phyloP scores from a whole-genome alignment of 768 basidiomycete species.

The Exsudoporus frostii region DNA sequence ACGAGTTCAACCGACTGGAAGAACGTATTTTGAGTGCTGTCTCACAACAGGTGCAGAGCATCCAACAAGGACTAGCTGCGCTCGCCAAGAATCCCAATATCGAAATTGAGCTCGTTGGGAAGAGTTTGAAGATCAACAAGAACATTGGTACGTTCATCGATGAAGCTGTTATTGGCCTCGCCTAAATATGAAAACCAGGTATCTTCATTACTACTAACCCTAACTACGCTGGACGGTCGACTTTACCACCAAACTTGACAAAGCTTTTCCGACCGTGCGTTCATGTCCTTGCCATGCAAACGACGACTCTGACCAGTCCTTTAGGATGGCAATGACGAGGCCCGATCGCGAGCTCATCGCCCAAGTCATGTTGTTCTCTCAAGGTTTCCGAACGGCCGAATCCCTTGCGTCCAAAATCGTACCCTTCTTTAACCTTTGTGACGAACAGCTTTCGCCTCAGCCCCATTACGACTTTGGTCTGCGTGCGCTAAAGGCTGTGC shows the following conservation, averaged over 20 bases:
- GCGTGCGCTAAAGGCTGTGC: slow-evolving; percentile 93
- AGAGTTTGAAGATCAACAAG: slow-evolving; percentile 87
- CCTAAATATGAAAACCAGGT: slow-evolving; percentile 42
- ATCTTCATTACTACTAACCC: slow-evolving; percentile 99
- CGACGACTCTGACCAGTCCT: slow-evolving; percentile 8
- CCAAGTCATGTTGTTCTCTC: slow-evolving; percentile 99
- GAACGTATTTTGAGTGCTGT: slow-evolving; percentile 97
- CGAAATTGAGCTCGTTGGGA: slow-evolving; percentile 95
- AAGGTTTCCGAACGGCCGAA: slow-evolving; percentile 98
- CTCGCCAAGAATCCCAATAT: slow-evolving; percentile 79
- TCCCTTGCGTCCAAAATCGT: slow-evolving; percentile 97
- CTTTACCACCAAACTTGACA: slow-evolving; percentile 81
- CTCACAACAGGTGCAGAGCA: slow-evolving; percentile 98
- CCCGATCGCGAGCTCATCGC: slow-evolving; percentile 98
- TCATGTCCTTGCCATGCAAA: neutral
- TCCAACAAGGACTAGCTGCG: slow-evolving; percentile 90
- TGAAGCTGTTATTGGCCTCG: neutral
- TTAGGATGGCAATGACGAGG: slow-evolving; percentile 97
- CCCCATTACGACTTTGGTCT: slow-evolving; percentile 99
- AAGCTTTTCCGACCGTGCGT: slow-evolving; percentile 91
- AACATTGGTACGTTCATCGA: slow-evolving; percentile 67
- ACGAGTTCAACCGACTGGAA: slow-evolving; percentile 97
- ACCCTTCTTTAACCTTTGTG: slow-evolving; percentile 98
- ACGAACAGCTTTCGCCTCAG: slow-evolving; percentile 94
- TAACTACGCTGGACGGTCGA: slow-evolving; percentile 96